A percentile compares a stretch with the other conserved stretches of the same genome.
These are phyloP conservation scores for Discostella pseudostelligera DNA, from an alignment of 108 stramenopile genomes.

Conservation along the genomic window DNA sequence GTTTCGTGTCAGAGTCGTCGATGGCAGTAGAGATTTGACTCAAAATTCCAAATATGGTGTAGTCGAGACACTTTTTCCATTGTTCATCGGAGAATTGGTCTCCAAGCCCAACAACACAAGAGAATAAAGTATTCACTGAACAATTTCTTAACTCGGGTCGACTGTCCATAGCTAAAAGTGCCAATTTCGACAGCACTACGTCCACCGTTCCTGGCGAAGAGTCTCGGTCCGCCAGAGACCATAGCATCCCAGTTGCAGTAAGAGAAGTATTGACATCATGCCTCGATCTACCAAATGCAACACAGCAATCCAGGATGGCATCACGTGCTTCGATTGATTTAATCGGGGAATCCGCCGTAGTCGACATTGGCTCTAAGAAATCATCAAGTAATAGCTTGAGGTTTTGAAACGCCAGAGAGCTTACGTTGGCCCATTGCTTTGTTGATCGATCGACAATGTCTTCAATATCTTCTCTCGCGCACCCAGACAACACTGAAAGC, in stretches of 20 bases:
- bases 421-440: constrained; percentile 68
- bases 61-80: constrained; percentile 77
- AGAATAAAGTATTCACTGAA: constrained; percentile 90
- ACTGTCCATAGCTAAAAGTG: constrained; percentile 58
- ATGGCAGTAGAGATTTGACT: constrained; percentile 34
- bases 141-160: constrained; percentile 87
- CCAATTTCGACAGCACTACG: constrained; percentile 71
- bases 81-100: constrained; percentile 61
- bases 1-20: constrained; percentile 9
- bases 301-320: constrained; percentile 80
- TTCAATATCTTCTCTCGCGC: constrained; percentile 4
- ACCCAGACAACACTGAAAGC: constrained; percentile 57
- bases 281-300: constrained; percentile 76
- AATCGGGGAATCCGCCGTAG: constrained; percentile 26
- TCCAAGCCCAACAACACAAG: constrained; percentile 88
- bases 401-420: constrained; percentile 76
- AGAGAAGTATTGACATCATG: constrained; percentile 92
- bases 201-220: constrained; percentile 63
- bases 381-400: constrained; percentile 91
- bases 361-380: constrained; percentile 62
- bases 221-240: constrained; percentile 86
- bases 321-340: constrained; percentile 45
- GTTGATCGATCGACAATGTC: constrained; percentile 46
- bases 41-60: constrained; percentile 65
- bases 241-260: constrained; percentile 87